A percentile compares a stretch with the other conserved stretches of the same genome.
Conservation (phyloP, 352 stramenopile species). For the Chrysophaeum taylorii region DNA sequence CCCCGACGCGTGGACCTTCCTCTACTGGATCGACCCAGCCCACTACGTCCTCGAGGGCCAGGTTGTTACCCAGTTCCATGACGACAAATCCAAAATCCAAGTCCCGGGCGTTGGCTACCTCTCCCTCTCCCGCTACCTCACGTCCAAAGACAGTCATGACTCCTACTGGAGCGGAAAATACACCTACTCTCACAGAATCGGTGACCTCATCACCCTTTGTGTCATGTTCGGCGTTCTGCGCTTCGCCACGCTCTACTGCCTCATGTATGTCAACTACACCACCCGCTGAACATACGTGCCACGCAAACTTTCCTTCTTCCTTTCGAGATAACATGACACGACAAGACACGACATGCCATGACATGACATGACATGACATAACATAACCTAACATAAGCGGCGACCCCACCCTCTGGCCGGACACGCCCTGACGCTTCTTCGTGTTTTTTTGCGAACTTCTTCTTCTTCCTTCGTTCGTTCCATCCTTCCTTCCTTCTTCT, state of each 20-base stretch:
- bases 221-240: not conserved
- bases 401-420: no score
- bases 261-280: not conserved
- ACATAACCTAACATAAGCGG: no score
- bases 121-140: not conserved
- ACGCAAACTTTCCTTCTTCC: no score
- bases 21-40: constrained; percentile 50
- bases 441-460: no score
- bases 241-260: not conserved
- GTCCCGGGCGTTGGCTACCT: not conserved
- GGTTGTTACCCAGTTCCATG: constrained; percentile 38
- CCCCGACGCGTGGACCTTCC: no score
- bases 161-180: not conserved
- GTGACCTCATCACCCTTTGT: not conserved
- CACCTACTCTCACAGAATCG: not conserved
- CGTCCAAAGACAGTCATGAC: not conserved
- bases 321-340: no score
- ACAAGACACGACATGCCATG: no score
- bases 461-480: no score
- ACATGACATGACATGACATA: no score
- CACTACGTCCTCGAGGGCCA: constrained; percentile 59
- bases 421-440: no score
- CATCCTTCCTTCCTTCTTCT: no score
- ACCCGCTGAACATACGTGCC: no score
- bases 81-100: constrained; percentile 15